Percentiles rank a stretch among this genome's conserved stretches.
These are phyloP conservation scores for Gonapodya sp. DNA, from an alignment of 192 early-diverging fungal genomes.

Conservation along the genomic window DNA sequence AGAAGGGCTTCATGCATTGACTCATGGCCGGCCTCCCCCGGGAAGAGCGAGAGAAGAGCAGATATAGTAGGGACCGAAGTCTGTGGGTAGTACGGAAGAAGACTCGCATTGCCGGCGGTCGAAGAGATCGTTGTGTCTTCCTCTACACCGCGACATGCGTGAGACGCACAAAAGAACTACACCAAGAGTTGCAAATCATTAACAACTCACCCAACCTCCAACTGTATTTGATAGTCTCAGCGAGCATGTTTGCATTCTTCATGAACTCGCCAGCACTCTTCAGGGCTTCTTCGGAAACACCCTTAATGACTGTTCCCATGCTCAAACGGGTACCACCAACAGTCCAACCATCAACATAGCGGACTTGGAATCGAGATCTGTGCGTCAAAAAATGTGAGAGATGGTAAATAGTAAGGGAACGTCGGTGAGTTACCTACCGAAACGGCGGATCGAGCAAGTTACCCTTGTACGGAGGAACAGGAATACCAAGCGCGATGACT, in stretches of 20 bases:
- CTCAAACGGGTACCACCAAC: background rate
- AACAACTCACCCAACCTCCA: conserved; percentile 1
- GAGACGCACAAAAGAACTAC: background rate
- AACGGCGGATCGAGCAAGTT: conserved; percentile 65
- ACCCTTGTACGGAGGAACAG: conserved; percentile 37
- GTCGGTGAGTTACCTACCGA: conserved; percentile 26
- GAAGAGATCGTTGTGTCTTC: background rate
- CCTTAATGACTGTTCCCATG: background rate
- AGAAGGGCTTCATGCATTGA: background rate
- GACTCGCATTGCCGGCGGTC: background rate
- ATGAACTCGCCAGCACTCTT: background rate
- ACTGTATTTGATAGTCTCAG: background rate
- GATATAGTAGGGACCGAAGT: background rate
- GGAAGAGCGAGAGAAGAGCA: background rate
- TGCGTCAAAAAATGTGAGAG: background rate
- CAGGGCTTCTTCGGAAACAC: background rate
- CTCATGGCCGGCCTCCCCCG: background rate
- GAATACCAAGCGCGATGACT: conserved; percentile 68
- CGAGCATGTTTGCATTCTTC: background rate
- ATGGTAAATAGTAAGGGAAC: background rate
- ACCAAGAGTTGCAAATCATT: background rate
- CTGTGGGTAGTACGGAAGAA: conserved; percentile 1
- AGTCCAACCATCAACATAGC: conserved; percentile 23
- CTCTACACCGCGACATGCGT: background rate
- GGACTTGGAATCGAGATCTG: conserved; percentile 63